Base-by-base conservation (phyloP, 441 rosid genomes). In the Populus hybrid region DNA sequence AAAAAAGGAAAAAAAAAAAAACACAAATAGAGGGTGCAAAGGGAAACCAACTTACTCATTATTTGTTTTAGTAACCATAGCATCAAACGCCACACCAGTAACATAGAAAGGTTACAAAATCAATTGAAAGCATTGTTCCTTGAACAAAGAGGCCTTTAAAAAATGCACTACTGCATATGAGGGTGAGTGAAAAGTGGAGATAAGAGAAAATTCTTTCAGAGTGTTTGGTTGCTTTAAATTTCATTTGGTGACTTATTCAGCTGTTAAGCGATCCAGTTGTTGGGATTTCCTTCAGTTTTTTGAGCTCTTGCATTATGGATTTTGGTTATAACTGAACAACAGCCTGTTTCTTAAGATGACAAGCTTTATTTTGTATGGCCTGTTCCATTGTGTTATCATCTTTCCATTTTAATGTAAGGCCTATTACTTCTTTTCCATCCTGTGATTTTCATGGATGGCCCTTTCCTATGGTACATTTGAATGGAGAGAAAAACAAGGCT, bases 71-170 rank as follows among this genome's bases (percentile, higher is more conserved):
- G 59, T 50, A 50, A 50, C 59, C 59, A 63, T 64, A 38, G 59
- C 70, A 73, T 11, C 35, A 56, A 71, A 66, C 1, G 10, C 70
- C 10, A 63, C 2, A 40, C 29, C 20, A 63, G 50, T 72, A 77
- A 33, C 26, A n/a, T 21, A 21, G 59, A 50, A 40, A 26, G 12
- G 10, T 21, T 29, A 26, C 71, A 59, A 20, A 35, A 65, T 63
- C 76, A 72, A 61, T 24, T 68, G 40, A 72, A 74, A 61, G 53
- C 38, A 18, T 31, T 16, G 70, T 70, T 31, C 73, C 40, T 67
- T 64, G 66, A 18, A 64, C 9, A 72, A 23, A 71, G 24, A 79
- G 35, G 9, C 76, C 65, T 66, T 53, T 42, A 74, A 75, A 66
- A 63, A 23, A 74, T 72, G 67, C 59, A 50, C 67, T 10, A 33